Evolutionary conservation across 495 filamentous ascomycete species (phyloP), one percentile per base, ranked within the genome.

Genomic region (Lepidopterella palustris): DNA sequence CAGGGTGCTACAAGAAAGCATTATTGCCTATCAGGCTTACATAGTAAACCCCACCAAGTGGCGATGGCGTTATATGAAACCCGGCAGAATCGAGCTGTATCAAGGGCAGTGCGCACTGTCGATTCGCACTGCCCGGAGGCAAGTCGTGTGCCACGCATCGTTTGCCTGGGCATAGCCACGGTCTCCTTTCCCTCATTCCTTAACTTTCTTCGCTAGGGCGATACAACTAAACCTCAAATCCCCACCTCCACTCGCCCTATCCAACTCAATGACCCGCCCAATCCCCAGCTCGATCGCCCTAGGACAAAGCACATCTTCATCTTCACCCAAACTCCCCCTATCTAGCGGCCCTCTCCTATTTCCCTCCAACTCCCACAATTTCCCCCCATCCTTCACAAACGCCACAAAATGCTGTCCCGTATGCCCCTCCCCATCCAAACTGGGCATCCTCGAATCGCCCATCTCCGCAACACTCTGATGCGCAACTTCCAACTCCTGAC

Each of bases 381-480:
- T 23, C 18, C 49, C 49, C n/a, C 11, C 18, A 31, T 10, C 49
- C 27, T 53, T 53, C 49, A 53, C 49, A 23, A 53, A 42, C 18
- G 61, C 57, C 4, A 64, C 58, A 45, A 64, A 67, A 23, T 67
- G 64, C 57, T 63, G 57, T 2, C 60, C 64, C 2, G 39, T 3
- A 26, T 55, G 53, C 11, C 26, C 42, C 27, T 55, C 27, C 21
- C 39, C 55, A 4, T 26, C 49, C 2, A 24, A 18, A 5, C 8
- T 35, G 13, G 53, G 61, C 23, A 31, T 10, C 5, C 2, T 2
- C 1, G 64, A 54, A 72, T 90, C 87, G 9, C 92, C 92, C 66
- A 81, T 62, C 42, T 68, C 74, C 24, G 90, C 90, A 27, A 84
- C 89, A 58, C 80, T 78, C 40, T 79, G 78, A 74, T 95, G 89